Conservation (phyloP, 352 stramenopile species). For the Phytophthora multivora region DNA sequence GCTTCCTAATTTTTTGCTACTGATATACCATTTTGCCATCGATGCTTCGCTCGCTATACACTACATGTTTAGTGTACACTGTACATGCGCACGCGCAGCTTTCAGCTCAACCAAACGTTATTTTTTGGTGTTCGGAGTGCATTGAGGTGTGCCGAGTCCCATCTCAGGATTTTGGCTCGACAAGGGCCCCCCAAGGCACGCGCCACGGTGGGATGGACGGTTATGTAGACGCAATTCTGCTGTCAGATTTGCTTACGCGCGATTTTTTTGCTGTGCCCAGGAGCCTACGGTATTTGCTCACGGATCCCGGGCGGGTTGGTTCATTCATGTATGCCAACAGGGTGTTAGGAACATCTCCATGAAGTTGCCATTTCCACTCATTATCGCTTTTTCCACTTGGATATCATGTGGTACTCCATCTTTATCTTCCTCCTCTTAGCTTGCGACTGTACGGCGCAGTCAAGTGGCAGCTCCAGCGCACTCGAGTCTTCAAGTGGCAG, state of each 20-base stretch:
- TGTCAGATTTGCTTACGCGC: neutral
- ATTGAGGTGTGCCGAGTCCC: neutral
- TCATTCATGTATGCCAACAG: neutral
- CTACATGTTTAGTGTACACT: neutral
- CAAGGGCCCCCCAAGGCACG: neutral
- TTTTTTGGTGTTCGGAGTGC: neutral
- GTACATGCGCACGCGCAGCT: too few relatives aligned
- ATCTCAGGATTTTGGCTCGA: slow-evolving; percentile 1
- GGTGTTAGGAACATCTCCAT: too few relatives aligned
- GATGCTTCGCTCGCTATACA: neutral
- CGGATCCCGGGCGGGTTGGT: neutral
- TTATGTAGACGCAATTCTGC: neutral
- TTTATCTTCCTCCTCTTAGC: slow-evolving; percentile 7
- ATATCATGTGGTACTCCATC: slow-evolving; percentile 3
- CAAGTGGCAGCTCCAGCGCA: neutral
- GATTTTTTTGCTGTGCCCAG: neutral
- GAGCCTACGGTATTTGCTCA: neutral
- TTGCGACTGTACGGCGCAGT: neutral
- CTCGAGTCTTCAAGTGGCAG: slow-evolving; percentile 4
- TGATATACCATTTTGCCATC: too few relatives aligned
- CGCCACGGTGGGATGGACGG: neutral
- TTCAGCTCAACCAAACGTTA: neutral
- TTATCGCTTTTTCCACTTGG: neutral
- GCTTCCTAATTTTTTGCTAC: too few relatives aligned
- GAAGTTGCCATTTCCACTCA: neutral